phyloP scores from a whole-genome alignment of 1,284 basidiomycete species.

The Microbotryomycetes sp. region DNA sequence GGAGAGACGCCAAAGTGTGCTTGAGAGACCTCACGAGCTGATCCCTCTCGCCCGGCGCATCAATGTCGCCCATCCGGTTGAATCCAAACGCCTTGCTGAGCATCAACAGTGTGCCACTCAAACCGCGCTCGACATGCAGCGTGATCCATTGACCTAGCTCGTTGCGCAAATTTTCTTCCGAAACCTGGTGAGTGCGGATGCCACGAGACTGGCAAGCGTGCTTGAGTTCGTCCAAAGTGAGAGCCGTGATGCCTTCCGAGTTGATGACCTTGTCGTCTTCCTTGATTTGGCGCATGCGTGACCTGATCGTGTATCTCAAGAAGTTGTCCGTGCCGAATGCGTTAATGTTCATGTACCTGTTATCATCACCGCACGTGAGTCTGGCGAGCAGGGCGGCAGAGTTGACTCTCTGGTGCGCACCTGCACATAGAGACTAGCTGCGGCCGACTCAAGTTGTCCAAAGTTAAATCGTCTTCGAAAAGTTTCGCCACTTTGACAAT shows the following conservation, averaged over 20 bases:
- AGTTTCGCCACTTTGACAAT: constrained; percentile 91
- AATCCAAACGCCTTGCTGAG: constrained; percentile 92
- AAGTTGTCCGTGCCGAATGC: constrained; percentile 99
- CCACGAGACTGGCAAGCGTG: constrained; percentile 91
- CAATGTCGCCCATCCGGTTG: constrained; percentile 51
- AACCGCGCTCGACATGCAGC: constrained; percentile 71
- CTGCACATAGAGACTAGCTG: constrained; percentile 95
- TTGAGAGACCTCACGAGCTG: constrained; percentile 64
- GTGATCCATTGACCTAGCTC: constrained; percentile 92
- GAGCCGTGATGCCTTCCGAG: constrained; percentile 77
- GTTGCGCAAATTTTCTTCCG: constrained; percentile 56
- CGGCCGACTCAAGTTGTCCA: constrained; percentile 94
- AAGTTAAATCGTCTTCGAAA: constrained; percentile 93
- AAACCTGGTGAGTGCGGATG: constrained; percentile 60
- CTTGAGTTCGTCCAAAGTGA: constrained; percentile 85
- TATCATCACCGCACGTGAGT: neutral
- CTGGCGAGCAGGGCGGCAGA: no score
- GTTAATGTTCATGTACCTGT: constrained; percentile 85
- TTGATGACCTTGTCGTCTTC: constrained; percentile 87
- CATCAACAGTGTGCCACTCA: constrained; percentile 89
- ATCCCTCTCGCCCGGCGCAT: constrained; percentile 51
- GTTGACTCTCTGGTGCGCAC: constrained; percentile 21
- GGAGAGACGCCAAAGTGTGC: constrained; percentile 82
- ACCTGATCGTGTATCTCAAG: constrained; percentile 85
- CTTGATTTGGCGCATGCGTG: constrained; percentile 72